Evolutionary conservation across 805 yeast genomes (phyloP).

Genomic region (Huiozyma naganishii): DNA sequence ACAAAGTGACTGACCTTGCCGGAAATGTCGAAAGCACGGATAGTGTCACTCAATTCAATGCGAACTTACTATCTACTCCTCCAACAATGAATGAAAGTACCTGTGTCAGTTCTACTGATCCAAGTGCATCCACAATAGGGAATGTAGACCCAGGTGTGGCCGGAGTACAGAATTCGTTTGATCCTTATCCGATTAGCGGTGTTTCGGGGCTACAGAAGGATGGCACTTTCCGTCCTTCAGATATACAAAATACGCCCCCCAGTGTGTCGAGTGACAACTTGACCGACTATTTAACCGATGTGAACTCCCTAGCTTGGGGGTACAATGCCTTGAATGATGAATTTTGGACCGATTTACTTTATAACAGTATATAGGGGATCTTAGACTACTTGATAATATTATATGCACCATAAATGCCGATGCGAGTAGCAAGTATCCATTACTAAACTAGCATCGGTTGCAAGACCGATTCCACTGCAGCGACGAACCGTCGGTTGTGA

Average conservation of each 20-base stretch:
- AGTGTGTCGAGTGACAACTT: constrained; percentile 28
- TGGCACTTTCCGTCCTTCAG: background rate
- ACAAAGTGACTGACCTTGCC: constrained; percentile 34
- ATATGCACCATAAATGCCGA: background rate
- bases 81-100: background rate
- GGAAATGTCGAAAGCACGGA: constrained; percentile 1
- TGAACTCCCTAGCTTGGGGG: constrained; percentile 36
- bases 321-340: constrained; percentile 54
- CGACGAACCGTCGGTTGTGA: constrained; percentile 20
- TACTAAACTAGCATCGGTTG: constrained; percentile 18
- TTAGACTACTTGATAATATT: no score
- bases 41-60: constrained; percentile 1
- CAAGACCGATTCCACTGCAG: constrained; percentile 21
- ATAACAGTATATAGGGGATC: constrained; percentile 9
- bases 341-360: constrained; percentile 49
- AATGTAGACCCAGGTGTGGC: no score
- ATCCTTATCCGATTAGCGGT: background rate
- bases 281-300: constrained; percentile 24
- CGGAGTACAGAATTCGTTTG: background rate
- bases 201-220: background rate
- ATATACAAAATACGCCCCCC: constrained; percentile 21
- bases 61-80: background rate
- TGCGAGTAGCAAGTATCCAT: background rate
- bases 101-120: background rate
- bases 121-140: background rate